Evolutionary conservation across 1,139 yeast species (phyloP).

Genomic region (Citeromyces siamensis): DNA sequence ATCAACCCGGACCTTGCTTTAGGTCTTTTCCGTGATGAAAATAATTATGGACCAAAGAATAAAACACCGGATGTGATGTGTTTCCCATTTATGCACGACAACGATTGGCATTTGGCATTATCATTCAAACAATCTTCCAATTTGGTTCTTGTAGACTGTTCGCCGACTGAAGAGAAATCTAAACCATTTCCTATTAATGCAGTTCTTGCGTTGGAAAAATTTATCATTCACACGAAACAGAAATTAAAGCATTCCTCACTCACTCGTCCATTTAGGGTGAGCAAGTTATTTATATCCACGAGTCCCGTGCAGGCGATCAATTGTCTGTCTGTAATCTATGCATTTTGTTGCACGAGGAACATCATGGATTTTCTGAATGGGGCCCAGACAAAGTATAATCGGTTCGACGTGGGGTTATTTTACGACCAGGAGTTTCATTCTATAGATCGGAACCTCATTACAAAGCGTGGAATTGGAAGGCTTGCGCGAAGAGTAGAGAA

Average conservation of each 20-base stretch:
- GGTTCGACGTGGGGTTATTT: slow-evolving; percentile 3
- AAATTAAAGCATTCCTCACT: slow-evolving; percentile 14
- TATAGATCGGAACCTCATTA: slow-evolving; percentile 3
- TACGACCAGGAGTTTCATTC: slow-evolving; percentile 4
- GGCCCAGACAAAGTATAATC: not conserved
- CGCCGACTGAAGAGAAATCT: not conserved
- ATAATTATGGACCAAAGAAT: slow-evolving; percentile 15
- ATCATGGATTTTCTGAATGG: slow-evolving; percentile 3
- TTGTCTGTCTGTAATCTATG: slow-evolving; percentile 15
- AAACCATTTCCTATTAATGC: slow-evolving; percentile 9
- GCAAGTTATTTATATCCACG: slow-evolving; percentile 14
- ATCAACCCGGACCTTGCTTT: slow-evolving; percentile 7
- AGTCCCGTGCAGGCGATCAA: slow-evolving; percentile 16
- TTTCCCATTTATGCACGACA: slow-evolving; percentile 17
- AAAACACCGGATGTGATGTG: slow-evolving; percentile 12
- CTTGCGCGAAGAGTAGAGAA: no score
- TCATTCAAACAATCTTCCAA: slow-evolving; percentile 14
- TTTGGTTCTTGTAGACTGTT: slow-evolving; percentile 17
- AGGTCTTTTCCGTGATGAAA: slow-evolving; percentile 12
- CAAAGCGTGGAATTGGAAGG: no score
- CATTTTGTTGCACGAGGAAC: slow-evolving; percentile 12
- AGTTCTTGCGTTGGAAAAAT: slow-evolving; percentile 13
- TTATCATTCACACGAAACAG: slow-evolving; percentile 13
- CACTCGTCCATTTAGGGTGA: slow-evolving; percentile 12
- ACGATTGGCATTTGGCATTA: slow-evolving; percentile 20